Evolutionary conservation across 306 rosid genomes (phyloP), one percentile per base, ranked within the genome.

Genomic region (Nissolia schottii): DNA sequence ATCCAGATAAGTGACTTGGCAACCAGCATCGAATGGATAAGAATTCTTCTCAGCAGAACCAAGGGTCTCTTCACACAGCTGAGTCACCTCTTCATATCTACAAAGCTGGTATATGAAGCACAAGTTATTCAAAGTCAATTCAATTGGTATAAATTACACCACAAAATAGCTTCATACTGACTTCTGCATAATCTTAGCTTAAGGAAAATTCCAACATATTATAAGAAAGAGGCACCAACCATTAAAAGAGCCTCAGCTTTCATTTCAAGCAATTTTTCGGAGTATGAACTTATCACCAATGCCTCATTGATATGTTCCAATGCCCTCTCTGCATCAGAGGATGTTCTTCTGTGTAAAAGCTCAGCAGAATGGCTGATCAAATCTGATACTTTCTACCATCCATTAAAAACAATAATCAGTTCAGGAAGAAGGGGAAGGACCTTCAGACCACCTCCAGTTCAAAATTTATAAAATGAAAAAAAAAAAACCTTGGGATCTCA

Each of bases 201-300:
- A 18, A 74, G 22, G 35, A 60, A 73, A 76, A 64, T 73, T 79
- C 60, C 19, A 37, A 62, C 65, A 48, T n/a, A 74, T 41, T 60
- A 51, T n/a, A 70, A 64, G 75, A 66, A 68, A 49, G 79, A 67
- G 72, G 49, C 56, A 74, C 91, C 72, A 62, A 94, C 99, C 96
- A 60, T 69, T 78, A 82, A 85, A 73, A 94, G 90, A 54, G 91
- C 90, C 76, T 88, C 90, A 14, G 96, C 97, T 84, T 94, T 94
- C 97, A 89, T 82, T 88, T 94, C 99, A 56, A 86, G 83, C 79
- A 94, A 87, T 20, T 82, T 82, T 81, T 94, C 99, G 13, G 93
- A 89, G 87, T 50, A 69, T 19, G 88, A 75, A 79, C 99, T 86
- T 57, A 88, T 87, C 34, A 54, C 59, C 85, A 91, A 71, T 2